Evolutionary conservation across 148 eudicot genomes (phyloP), one percentile per base, ranked within the genome.

Genomic region (Oxyria digyna): DNA sequence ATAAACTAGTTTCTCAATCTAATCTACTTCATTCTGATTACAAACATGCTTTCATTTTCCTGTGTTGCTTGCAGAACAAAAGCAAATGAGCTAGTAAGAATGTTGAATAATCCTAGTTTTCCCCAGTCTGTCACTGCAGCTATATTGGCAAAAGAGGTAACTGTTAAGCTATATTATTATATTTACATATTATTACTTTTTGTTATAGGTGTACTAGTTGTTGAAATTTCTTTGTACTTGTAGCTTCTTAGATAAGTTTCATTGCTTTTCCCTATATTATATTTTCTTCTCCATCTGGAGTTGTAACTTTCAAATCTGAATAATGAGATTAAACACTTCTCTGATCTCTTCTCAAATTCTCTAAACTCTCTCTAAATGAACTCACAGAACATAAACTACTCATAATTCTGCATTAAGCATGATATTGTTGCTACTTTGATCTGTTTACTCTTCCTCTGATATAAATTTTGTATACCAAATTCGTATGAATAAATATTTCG

Each of bases 111-210:
- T 81, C 78, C 92, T 67, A 23, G 69, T 50, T 72, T 70, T 73
- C 92, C 97, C 12, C 98, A 88, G 69, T 83, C 91, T 49, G 75
- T 87, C 75, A 80, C 85, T 65, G 75, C 84, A 41, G 78, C 77
- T 24, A 76, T 76, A 42, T 90, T 89, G 69, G 92, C 87, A 0
- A 87, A 94, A 79, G 79, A 83, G 97, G 98, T 90, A 85, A 42
- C 26, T n/a, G n/a, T n/a, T n/a, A n/a, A n/a, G n/a, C n/a, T n/a
- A n/a, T n/a, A n/a, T n/a, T n/a, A n/a, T n/a, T n/a, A n/a, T n/a
- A n/a, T n/a, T n/a, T n/a, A n/a, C n/a, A n/a, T n/a, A n/a, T n/a
- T n/a, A n/a, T n/a, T n/a, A n/a, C n/a, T n/a, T n/a, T n/a, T n/a
- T n/a, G n/a, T n/a, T n/a, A n/a, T n/a, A n/a, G n/a, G n/a, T n/a